Conservation (phyloP, 1,139 yeast genomes). For the Candida sanyaensis region DNA sequence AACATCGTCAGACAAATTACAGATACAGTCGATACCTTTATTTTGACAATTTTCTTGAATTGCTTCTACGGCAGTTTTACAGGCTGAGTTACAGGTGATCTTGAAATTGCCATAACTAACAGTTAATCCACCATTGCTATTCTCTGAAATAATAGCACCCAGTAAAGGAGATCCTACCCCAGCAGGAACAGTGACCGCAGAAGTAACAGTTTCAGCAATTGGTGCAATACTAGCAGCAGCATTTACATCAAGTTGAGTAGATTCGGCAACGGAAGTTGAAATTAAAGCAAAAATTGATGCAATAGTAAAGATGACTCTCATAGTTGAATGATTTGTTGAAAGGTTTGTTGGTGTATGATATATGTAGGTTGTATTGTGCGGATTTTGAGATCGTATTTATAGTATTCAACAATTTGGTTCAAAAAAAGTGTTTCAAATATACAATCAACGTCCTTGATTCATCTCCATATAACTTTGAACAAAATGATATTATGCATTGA, state of each 20-base stretch:
- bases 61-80: constrained; percentile 2
- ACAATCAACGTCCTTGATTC: no score
- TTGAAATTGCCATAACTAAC: not conserved
- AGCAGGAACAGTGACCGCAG: not conserved
- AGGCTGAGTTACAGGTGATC: not conserved
- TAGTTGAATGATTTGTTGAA: not conserved
- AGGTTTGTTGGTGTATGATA: not conserved
- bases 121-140: not conserved
- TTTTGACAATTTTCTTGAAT: not conserved
- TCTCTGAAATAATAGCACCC: not conserved
- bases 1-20: constrained; percentile 1
- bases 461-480: no score
- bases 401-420: no score
- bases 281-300: not conserved
- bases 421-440: no score
- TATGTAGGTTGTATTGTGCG: no score
- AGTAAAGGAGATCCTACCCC: not conserved
- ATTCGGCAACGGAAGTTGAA: not conserved
- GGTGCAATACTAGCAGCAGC: not conserved
- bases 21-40: constrained; percentile 3
- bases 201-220: not conserved
- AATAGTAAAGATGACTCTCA: not conserved
- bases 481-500: no score
- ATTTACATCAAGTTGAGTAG: not conserved
- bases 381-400: no score